Evolutionary conservation across 768 basidiomycete species (phyloP), one percentile per base, ranked within the genome.

Genomic region (Hortiboletus flavorubellus): DNA sequence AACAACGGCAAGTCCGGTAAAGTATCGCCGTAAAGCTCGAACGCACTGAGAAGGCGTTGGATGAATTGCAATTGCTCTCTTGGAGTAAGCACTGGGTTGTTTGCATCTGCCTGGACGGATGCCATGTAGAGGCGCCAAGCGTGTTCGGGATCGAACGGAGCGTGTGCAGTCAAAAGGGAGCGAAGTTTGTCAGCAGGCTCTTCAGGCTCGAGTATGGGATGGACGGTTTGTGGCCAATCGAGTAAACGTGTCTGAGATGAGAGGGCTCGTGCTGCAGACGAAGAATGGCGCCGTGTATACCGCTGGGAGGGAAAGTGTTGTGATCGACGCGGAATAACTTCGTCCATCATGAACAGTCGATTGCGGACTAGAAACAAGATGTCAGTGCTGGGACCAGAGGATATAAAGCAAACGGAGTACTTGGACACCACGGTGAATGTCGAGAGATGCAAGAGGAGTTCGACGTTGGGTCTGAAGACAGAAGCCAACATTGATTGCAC

Each of bases 361-460:
- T 72, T 74, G 56, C 72, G 65, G 48, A 64, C 71, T 75, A 39
- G 30, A 47, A 46, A 49, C 23, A 37, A 37, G 29, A 35, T 1
- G 42, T 69, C 39, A 66, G 55, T 39, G 49, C 45, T 6, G 42
- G 23, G 15, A 26, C 44, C 5, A 38, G 12, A 38, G 16, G 49
- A n/a, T 16, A 37, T 26, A 41, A 47, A 56, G 45, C 11, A 54
- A 54, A 48, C 46, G 33, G 44, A 51, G 61, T 66, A 82, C 82
- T 70, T 61, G 78, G 74, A 64, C 77, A 79, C 74, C 76, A 80
- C 8, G 79, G 60, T 3, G 78, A 75, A 62, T 82, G 78, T 48
- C 73, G 76, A 49, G 72, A 68, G 48, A 75, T 72, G 66, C 75
- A 81, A 51, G 78, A 76, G 73, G 80, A 78, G 58, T 75, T 77